Conservation (phyloP, 192 early-diverging fungal genomes). For the Linderina pennispora region DNA sequence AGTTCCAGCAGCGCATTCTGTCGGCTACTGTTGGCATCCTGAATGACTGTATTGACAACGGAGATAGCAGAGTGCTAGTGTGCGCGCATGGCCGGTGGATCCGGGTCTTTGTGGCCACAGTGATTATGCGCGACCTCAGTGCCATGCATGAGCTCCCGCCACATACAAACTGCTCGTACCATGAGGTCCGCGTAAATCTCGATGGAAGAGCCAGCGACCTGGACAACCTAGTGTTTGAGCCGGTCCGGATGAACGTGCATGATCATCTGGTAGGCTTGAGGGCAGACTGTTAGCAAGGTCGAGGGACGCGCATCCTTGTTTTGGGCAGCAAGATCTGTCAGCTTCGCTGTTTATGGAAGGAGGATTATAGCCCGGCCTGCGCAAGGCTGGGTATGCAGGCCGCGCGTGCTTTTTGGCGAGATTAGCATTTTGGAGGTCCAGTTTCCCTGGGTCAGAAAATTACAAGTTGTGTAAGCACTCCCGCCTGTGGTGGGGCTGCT, state of each 20-base stretch:
- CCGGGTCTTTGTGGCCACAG: constrained; percentile 33
- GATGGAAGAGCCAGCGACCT: constrained; percentile 4
- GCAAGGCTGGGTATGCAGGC: no score
- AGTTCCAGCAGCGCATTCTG: constrained; percentile 17
- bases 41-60: constrained; percentile 1
- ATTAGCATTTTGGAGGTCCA: no score
- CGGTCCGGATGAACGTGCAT: constrained; percentile 23
- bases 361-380: no score
- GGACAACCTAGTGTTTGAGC: constrained; percentile 16
- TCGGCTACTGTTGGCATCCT: constrained; percentile 22
- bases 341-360: no score
- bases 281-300: no score
- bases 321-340: no score
- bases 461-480: no score
- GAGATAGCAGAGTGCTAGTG: constrained; percentile 17
- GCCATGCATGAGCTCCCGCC: constrained; percentile 22
- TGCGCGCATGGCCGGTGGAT: constrained; percentile 38
- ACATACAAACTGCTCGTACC: constrained; percentile 43
- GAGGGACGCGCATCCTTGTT: no score
- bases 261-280: constrained; percentile 14
- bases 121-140: constrained; percentile 29
- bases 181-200: constrained; percentile 23
- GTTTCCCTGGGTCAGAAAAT: no score
- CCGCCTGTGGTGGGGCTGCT: no score
- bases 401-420: no score